phyloP scores from a whole-genome alignment of 768 basidiomycete genomes.

The Trametes cinnabarina region DNA sequence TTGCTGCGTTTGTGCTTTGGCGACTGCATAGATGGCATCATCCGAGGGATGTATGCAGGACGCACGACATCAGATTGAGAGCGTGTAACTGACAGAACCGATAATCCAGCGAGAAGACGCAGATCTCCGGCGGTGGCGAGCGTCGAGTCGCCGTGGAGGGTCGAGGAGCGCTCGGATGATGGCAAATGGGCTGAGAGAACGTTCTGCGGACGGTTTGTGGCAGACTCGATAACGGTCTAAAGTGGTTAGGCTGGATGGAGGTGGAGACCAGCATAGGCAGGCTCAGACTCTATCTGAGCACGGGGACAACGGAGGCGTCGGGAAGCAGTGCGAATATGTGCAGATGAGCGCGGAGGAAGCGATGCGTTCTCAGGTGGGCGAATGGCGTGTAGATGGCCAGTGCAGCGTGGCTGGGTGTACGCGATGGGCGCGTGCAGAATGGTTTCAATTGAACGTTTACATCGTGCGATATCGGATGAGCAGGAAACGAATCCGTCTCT shows the following conservation, averaged over 20 bases:
- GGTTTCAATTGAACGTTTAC: too few relatives aligned
- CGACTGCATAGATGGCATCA: background rate
- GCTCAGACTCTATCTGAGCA: constrained; percentile 6
- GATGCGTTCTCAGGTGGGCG: constrained; percentile 13
- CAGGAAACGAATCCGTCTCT: too few relatives aligned
- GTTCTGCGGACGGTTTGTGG: background rate
- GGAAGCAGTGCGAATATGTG: background rate
- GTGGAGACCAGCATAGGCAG: constrained; percentile 4
- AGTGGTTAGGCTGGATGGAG: background rate
- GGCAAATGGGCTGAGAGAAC: background rate
- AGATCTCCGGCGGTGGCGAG: constrained; percentile 8
- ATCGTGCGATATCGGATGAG: too few relatives aligned
- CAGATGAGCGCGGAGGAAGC: background rate
- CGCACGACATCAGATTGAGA: background rate
- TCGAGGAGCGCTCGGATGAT: background rate
- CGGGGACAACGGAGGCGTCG: constrained; percentile 7
- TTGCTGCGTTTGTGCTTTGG: too few relatives aligned
- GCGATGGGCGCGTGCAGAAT: constrained; percentile 6
- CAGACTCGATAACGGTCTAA: constrained; percentile 4
- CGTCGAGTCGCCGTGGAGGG: background rate
- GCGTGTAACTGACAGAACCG: background rate
- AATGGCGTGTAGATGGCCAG: background rate
- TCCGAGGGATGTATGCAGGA: background rate
- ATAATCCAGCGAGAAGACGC: constrained; percentile 11
- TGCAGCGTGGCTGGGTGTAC: constrained; percentile 1